Base-by-base conservation (phyloP, 1,284 basidiomycete genomes). In the Tilletia setariae region DNA sequence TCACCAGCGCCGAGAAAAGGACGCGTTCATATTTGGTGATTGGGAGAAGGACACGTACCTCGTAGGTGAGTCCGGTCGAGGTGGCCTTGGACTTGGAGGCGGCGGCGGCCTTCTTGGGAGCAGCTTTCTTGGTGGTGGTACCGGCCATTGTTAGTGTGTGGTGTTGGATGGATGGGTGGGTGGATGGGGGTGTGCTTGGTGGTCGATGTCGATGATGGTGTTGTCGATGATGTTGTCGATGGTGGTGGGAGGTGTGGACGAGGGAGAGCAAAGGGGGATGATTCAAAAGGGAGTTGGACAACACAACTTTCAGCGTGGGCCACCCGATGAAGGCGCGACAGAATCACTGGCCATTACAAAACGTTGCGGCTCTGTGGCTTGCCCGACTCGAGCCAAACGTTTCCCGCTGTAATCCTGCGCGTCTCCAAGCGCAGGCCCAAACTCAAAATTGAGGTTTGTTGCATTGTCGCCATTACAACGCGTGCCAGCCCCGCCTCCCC, bases 71-170 rank as follows among this genome's bases (percentile, higher is more conserved):
- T 23, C 68, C 68, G 19, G 68, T 56, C 19, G 21, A 62, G 59
- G 15, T 42, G 63, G 66, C 25, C 35, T 40, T 40, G 51, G 32
- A 28, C 63, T 67, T 68, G 67, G 72, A 69, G 28, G 68, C 66
- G 65, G 70, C 40, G 4, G 63, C 67, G 66, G 72, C 68, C 72
- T 74, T 74, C 75, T 76, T 77, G 64, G 74, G 56, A 70, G 72
- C 71, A 69, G 75, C 72, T 75, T 76, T 77, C 51, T 42, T 59
- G 21, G 67, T 40, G 19, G 67, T 44, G 43, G 68, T 23, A 21
- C 62, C 44, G 53, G 66, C 56, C 44, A 62, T 68, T 40, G 44
- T 30, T 28, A 13, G 23, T 19, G 49, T 64, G 40, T 32, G 63
- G 63, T 44, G 40, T 30, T 44, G 62, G 43, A 21, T 21, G 42